Conservation (phyloP, 371 early-diverging fungal species). For the Rhizomucor pusillus region DNA sequence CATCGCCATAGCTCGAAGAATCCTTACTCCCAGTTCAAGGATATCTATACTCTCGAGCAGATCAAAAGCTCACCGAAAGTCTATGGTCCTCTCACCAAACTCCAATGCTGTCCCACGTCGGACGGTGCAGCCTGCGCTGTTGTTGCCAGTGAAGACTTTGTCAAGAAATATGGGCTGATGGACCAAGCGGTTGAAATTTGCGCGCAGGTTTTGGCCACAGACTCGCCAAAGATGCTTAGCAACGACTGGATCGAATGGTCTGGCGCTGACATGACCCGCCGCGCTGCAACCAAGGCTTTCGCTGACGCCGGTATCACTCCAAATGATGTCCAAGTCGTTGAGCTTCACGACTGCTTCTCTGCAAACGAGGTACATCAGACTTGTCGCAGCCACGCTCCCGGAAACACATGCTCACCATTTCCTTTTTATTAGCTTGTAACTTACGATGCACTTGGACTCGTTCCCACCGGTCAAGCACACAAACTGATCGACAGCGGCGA, state of each 20-base stretch:
- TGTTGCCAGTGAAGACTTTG: constrained; percentile 69
- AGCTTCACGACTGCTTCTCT: constrained; percentile 83
- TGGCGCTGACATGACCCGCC: constrained; percentile 72
- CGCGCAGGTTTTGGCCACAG: constrained; percentile 74
- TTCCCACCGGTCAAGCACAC: constrained; percentile 65
- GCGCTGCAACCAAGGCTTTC: constrained; percentile 59
- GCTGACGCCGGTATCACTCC: constrained; percentile 58
- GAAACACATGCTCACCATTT: too few species aligned
- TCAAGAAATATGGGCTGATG: constrained; percentile 58
- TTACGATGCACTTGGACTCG: constrained; percentile 61
- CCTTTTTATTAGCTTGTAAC: too few species aligned
- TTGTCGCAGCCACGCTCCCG: too few species aligned
- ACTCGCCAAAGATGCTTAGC: constrained; percentile 60
- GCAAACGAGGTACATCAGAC: constrained; percentile 77
- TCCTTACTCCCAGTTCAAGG: constrained; percentile 79
- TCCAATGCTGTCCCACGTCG: constrained; percentile 82
- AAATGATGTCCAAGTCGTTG: constrained; percentile 68
- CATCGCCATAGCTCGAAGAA: constrained; percentile 73
- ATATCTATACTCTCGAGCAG: constrained; percentile 67
- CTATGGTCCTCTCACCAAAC: constrained; percentile 70
- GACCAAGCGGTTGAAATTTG: constrained; percentile 72
- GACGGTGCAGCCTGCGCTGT: constrained; percentile 75
- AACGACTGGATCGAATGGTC: constrained; percentile 66
- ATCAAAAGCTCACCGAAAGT: constrained; percentile 62
- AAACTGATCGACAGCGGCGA: constrained; percentile 55